Conservation (phyloP, 306 rosid genomes). For the Mimosa bimucronata region DNA sequence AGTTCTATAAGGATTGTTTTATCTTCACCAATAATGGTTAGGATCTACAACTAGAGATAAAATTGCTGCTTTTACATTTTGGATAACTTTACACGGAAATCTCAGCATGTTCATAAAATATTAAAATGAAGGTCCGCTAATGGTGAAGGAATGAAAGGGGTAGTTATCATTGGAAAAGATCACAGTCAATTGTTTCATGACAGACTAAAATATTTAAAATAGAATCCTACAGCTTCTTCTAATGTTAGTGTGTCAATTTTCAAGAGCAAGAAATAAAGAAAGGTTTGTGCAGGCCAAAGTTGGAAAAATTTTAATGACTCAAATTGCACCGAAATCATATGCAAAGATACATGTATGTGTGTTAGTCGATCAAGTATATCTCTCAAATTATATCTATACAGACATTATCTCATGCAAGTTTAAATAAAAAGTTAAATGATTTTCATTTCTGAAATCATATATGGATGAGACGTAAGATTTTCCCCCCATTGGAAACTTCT, state of each 20-base stretch:
- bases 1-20: too few relatives aligned
- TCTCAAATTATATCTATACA: neutral
- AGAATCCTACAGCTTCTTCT: too few relatives aligned
- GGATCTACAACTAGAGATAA: too few relatives aligned
- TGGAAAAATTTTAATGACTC: neutral
- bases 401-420: neutral
- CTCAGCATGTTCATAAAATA: neutral
- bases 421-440: neutral
- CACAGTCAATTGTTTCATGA: neutral
- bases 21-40: too few relatives aligned
- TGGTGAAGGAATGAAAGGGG: neutral
- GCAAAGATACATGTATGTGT: too few relatives aligned
- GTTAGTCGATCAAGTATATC: neutral
- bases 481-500: neutral
- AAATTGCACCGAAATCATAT: neutral
- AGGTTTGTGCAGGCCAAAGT: neutral
- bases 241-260: too few relatives aligned
- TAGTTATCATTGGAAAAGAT: neutral
- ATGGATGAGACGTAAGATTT: neutral
- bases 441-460: neutral
- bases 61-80: too few relatives aligned
- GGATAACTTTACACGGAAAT: neutral
- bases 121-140: neutral
- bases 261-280: neutral
- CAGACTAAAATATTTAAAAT: neutral